These are phyloP conservation scores for Saccharomycopsis hybrid DNA, from an alignment of 1,139 yeast genomes.

Conservation along the genomic window DNA sequence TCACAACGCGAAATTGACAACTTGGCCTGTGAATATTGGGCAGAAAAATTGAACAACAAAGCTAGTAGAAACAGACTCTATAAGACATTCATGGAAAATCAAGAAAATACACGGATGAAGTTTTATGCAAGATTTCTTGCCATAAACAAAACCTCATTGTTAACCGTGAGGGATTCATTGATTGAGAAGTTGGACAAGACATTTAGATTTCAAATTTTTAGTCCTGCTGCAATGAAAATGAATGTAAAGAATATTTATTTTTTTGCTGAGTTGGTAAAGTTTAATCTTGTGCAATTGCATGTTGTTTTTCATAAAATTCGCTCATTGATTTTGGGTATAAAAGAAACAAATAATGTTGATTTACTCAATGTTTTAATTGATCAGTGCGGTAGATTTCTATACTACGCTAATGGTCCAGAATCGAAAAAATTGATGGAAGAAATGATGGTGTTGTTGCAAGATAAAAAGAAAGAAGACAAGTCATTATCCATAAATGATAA, in stretches of 20 bases:
- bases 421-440: constrained; percentile 55
- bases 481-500: constrained; percentile 50
- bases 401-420: constrained; percentile 46
- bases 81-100: constrained; percentile 45
- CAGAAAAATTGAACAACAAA: constrained; percentile 52
- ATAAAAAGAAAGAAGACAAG: constrained; percentile 43
- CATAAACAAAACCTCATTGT: constrained; percentile 43
- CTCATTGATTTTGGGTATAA: constrained; percentile 45
- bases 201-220: constrained; percentile 53
- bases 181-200: constrained; percentile 51
- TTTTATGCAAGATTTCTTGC: constrained; percentile 63
- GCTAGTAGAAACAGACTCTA: constrained; percentile 63
- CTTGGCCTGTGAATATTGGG: constrained; percentile 51
- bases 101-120: constrained; percentile 39
- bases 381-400: constrained; percentile 61
- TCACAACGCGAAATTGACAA: constrained; percentile 50
- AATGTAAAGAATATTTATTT: constrained; percentile 55
- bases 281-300: constrained; percentile 65
- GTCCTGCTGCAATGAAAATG: constrained; percentile 26
- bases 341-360: constrained; percentile 53
- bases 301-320: constrained; percentile 68
- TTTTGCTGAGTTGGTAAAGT: constrained; percentile 71
- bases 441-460: constrained; percentile 49
- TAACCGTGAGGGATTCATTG: constrained; percentile 52
- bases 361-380: constrained; percentile 64